Evolutionary conservation across 2,329 filamentous ascomycete genomes (phyloP), one percentile per base, ranked within the genome.

Genomic region (Fusarium sacchari): DNA sequence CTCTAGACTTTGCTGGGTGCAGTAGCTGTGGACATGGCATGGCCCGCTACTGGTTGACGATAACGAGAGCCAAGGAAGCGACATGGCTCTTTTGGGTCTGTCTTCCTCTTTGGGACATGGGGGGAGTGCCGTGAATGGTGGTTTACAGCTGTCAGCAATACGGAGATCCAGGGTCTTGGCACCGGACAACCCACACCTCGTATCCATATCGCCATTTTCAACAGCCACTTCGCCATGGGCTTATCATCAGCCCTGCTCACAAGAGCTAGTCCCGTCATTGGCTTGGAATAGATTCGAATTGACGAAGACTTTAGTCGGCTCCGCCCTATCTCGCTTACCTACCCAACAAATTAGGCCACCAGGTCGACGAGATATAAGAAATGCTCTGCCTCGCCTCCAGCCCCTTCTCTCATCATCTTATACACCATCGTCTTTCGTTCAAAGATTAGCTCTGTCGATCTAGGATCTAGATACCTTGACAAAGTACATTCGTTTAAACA

Each of bases 371-470:
- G 74, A 77, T 78, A 78, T 78, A 78, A 78, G 75, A 69, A 67
- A 70, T 66, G 63, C 71, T 34, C 39, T 70, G 64, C 64, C 74
- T 67, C 71, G 44, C 53, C 56, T 64, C 47, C 40, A 63, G 61
- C 62, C 64, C 36, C 32, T 32, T 68, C 61, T 69, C 62, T 60
- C 63, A 71, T 74, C 46, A 69, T 67, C 58, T 72, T 71, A 64
- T 74, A 78, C 71, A 78, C 68, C 67, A 72, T 70, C 60, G 74
- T 76, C 76, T 76, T 71, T 78, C 76, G 74, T 78, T 78, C 70
- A 78, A 67, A 71, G 62, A 77, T 64, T 61, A 62, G 55, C 71
- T 62, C 63, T 57, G 53, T 66, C 52, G 47, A 77, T 60, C 61
- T 60, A 74, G 50, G 47, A 74, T 60, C 61, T 60, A 69, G 42